Base-by-base conservation (phyloP, 2,329 filamentous ascomycete species). In the Neonectria ditissima region DNA sequence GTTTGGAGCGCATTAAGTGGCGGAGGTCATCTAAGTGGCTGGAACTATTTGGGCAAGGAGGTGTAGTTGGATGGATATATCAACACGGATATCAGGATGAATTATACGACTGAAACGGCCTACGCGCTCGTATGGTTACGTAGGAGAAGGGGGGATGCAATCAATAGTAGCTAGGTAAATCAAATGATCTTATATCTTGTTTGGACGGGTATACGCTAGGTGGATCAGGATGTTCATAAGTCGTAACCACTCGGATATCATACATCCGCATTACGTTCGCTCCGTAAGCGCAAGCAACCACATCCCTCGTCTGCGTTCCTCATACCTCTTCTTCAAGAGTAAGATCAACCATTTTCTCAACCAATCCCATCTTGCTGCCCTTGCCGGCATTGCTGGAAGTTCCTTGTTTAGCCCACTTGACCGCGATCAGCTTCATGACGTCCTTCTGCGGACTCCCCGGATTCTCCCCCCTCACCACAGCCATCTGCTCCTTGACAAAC, bases 401-500 rank as follows among this genome's bases (percentile, higher is more conserved):
- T 16, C 75, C 75, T 66, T 80, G 78, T 72, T 83, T 83, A 60
- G 84, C 81, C 83, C 91, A 93, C 74, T 83, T 83, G 72, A 84
- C 84, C 20, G 87, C 90, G 62, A 94, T 82, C 41, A 87, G 81
- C 72, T 83, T 85, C 91, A 93, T 92, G 11, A 93, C 84, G 60
- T 89, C 87, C 71, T 89, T 91, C 73, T 91, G 89, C 14, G 84
- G 83, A 68, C 83, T 86, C 43, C 77, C 81, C 0, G 84, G 87
- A 69, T 89, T 84, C 64, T 85, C 83, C 61, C 78, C 81, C 77
- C 80, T 88, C 3, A 93, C 80, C 32, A 80, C 77, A 57, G 81
- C 84, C 83, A 92, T 92, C 73, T 94, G 85, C 72, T 86, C 84
- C 80, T 90, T 92, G 66, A 94, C 81, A 61, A 87, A 87, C 3